Percentiles rank a stretch among this genome's conserved stretches.
Evolutionary conservation across 148 eudicot species (phyloP).

Genomic region (Oxyria digyna): DNA sequence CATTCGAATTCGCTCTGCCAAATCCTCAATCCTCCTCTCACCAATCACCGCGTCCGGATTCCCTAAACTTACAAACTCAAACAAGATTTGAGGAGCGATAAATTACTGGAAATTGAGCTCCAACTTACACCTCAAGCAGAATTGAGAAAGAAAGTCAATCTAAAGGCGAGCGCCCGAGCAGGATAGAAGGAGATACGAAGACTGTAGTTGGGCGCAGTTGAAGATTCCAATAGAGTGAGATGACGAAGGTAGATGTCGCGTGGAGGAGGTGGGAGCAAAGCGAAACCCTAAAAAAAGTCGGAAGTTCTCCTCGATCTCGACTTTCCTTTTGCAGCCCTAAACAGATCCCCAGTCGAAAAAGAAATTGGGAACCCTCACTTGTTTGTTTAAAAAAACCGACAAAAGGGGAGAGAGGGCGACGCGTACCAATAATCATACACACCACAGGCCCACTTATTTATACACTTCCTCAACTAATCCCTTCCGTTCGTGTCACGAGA

Average conservation of each 20-base stretch:
- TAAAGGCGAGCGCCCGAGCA: neutral
- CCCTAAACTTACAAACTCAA: neutral
- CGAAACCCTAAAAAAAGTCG: constrained; percentile 2
- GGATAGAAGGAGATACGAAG: neutral
- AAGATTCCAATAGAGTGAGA: constrained; percentile 1
- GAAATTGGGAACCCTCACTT: neutral
- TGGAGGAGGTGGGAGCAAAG: neutral
- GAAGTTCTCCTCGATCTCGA: constrained; percentile 3
- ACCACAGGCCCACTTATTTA: constrained; percentile 2
- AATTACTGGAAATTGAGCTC: neutral
- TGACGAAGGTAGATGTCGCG: constrained; percentile 1
- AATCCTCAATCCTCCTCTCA: neutral
- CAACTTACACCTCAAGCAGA: neutral
- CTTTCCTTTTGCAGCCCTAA: constrained; percentile 6
- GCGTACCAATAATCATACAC: constrained; percentile 1
- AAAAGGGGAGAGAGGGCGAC: neutral
- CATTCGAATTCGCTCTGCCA: neutral
- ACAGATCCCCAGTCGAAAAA: constrained; percentile 9
- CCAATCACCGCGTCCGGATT: neutral
- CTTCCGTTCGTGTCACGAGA: neutral
- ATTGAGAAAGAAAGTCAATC: neutral
- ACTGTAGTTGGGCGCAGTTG: neutral
- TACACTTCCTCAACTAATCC: neutral
- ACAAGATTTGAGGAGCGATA: neutral
- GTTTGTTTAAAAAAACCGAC: neutral